Conservation (phyloP, 257 asterid genomes). For the Fraxinus quadrangulata region DNA sequence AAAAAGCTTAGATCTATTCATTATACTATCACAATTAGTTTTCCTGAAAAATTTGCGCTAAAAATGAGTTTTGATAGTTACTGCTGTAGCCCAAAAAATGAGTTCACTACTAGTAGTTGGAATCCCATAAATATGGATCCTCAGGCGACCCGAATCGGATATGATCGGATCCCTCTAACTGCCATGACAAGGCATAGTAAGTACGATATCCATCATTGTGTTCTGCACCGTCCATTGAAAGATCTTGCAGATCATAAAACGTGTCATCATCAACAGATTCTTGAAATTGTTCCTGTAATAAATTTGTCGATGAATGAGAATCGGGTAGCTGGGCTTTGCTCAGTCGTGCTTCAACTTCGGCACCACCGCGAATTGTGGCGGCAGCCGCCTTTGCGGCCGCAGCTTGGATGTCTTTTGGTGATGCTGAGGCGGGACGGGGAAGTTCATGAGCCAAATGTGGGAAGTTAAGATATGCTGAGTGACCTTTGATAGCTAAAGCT, state of each 20-base stretch:
- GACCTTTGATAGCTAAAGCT: constrained; percentile 34
- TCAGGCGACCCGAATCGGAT: background rate
- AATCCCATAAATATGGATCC: background rate
- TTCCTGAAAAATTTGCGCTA: too few relatives aligned
- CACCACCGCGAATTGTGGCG: background rate
- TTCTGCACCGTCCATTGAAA: background rate
- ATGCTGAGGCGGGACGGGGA: constrained; percentile 14
- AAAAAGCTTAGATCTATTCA: too few relatives aligned
- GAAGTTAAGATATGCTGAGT: constrained; percentile 22
- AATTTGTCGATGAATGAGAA: background rate
- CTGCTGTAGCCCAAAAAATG: background rate
- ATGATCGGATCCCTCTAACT: background rate
- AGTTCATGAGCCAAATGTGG: constrained; percentile 18
- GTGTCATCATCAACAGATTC: constrained; percentile 1
- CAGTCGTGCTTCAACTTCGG: background rate
- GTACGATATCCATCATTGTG: background rate
- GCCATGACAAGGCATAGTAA: background rate
- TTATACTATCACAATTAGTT: too few relatives aligned
- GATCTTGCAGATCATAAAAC: constrained; percentile 3
- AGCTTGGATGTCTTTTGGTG: background rate
- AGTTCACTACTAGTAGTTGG: background rate
- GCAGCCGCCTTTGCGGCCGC: background rate
- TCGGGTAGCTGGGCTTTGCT: background rate
- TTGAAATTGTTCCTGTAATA: background rate
- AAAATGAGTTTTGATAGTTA: too few relatives aligned